phyloP scores from a whole-genome alignment of 345 rosid species.

The Nasturtium officinale region DNA sequence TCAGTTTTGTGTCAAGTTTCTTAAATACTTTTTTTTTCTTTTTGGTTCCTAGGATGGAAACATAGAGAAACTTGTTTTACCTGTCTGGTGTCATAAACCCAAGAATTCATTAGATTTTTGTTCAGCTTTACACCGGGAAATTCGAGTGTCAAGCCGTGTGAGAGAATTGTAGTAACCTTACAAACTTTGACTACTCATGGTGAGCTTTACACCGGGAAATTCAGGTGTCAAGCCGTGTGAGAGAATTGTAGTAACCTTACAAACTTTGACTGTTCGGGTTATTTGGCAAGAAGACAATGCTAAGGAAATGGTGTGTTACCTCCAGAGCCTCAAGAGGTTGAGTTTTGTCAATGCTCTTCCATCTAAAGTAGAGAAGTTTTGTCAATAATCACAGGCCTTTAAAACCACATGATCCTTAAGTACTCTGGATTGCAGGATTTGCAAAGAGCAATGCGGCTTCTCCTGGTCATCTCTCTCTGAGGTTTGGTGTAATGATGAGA shows the following conservation, averaged over 20 bases:
- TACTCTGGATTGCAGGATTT: too few species aligned
- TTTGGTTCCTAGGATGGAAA: conserved; percentile 9
- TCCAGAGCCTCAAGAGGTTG: conserved; percentile 11
- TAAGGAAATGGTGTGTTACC: neutral
- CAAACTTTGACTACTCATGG: conserved; percentile 9
- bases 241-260: conserved; percentile 20
- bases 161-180: conserved; percentile 20
- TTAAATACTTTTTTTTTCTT: neutral
- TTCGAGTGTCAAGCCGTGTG: conserved; percentile 9
- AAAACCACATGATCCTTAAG: conserved; percentile 1
- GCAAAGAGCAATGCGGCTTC: neutral
- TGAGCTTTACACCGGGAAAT: neutral
- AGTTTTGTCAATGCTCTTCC: conserved; percentile 7
- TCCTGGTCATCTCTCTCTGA: neutral
- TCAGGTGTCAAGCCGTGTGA: conserved; percentile 12
- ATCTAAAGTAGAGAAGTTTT: neutral
- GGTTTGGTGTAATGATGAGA: conserved; percentile 6
- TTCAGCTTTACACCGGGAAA: conserved; percentile 24
- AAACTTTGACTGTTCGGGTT: conserved; percentile 14
- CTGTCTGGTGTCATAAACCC: neutral
- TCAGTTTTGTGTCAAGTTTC: neutral
- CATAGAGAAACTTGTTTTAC: conserved; percentile 29
- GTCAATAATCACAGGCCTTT: neutral
- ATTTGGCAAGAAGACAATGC: neutral
- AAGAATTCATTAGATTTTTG: neutral